Evolutionary conservation across 257 asterid genomes (phyloP).

Genomic region (Thymus mandschuricus): DNA sequence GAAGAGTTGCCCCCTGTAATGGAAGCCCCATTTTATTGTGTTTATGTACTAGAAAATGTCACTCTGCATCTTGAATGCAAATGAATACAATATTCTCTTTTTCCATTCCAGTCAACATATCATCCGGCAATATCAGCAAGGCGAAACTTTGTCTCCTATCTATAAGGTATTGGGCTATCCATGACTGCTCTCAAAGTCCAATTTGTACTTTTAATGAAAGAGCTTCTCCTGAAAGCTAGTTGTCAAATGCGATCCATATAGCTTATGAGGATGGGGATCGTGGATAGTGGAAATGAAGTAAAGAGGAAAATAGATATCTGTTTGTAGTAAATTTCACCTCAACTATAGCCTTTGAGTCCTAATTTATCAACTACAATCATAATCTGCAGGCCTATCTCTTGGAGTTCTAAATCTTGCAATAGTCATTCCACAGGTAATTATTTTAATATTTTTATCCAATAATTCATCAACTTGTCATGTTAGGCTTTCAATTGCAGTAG

Average conservation of each 20-base stretch:
- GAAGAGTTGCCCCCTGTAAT: slow-evolving; percentile 16
- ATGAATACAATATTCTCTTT: slow-evolving; percentile 2
- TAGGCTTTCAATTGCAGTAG: too few species aligned
- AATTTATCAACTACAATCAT: not conserved
- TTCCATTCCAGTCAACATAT: slow-evolving; percentile 68
- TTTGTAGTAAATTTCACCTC: not conserved
- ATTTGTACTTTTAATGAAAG: slow-evolving; percentile 4
- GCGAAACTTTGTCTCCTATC: slow-evolving; percentile 71
- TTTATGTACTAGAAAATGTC: slow-evolving; percentile 16
- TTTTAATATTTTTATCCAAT: too few species aligned
- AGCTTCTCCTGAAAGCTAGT: slow-evolving; percentile 1
- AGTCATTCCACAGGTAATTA: too few species aligned
- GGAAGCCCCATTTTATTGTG: not conserved
- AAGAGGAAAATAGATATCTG: not conserved
- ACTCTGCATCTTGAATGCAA: slow-evolving; percentile 11
- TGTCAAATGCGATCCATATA: not conserved
- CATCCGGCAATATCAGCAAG: slow-evolving; percentile 78
- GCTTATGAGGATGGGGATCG: not conserved
- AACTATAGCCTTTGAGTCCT: not conserved
- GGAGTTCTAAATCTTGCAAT: too few species aligned
- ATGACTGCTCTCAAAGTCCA: slow-evolving; percentile 11
- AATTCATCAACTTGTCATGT: too few species aligned
- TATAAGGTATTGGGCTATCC: slow-evolving; percentile 70
- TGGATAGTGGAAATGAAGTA: not conserved
- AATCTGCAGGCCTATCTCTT: too few species aligned